Base-by-base conservation (phyloP, 495 filamentous ascomycete genomes). In the Xylaria grammica region DNA sequence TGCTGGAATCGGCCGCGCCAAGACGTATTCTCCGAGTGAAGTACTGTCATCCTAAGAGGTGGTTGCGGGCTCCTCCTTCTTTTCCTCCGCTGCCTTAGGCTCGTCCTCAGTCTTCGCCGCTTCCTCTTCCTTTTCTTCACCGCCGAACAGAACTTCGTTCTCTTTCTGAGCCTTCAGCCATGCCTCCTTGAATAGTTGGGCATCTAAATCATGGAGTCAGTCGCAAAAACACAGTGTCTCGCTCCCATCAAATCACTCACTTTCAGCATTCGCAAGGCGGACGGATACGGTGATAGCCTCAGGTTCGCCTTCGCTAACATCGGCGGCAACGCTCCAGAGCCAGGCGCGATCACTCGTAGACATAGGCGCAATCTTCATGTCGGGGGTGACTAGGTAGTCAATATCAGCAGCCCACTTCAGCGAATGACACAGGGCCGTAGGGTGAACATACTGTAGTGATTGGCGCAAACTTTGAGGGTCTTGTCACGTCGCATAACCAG, bases 401-500 rank as follows among this genome's bases (percentile, higher is more conserved):
- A 50, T n/a, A 51, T 60, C 62, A 73, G 55, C 42, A 57, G 4
- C 11, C 19, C 13, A 3, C 32, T 45, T 46, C 19, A 11, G 10
- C 6, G 1, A 24, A 42, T n/a, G 32, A 42, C 19, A 5, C 17
- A 20, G 27, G 49, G 20, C 4, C 17, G 52, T 32, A 36, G 6
- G 15, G 48, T 30, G 9, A 6, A 78, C 92, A 75, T 90, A 99
- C 95, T 90, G 79, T 99, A 99, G 84, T 99, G 96, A 83, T 99
- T 99, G 74, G 96, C 96, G 89, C 96, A 99, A 79, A 98, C 95
- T 85, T 99, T 99, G 81, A 97, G 87, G 67, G 96, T 98, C 90
- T 97, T 97, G 82, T 99, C 96, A 74, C 96, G 85, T 78, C 96
- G 89, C 96, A 99, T 99, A 70, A 99, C 95, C 67, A 99, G 84